Evolutionary conservation across 805 yeast genomes (phyloP), one percentile per base, ranked within the genome.

Genomic region (Komagataella mondaviorum): DNA sequence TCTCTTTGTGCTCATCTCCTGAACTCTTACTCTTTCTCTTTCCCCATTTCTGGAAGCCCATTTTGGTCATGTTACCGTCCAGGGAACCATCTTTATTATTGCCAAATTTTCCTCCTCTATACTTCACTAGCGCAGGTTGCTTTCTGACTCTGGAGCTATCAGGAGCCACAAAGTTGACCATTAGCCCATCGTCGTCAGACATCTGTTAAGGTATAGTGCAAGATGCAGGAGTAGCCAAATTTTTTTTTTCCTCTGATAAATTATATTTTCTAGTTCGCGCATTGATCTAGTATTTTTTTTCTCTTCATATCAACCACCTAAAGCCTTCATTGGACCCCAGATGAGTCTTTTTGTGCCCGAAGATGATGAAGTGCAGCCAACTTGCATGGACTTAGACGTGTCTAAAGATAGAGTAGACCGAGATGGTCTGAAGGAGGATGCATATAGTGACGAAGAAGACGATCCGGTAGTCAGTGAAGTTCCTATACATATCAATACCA

Each of bases 81-180:
- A 49, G 52, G 7, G 54, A 57, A 48, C 68, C 55, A 5, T 63
- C 62, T 55, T 77, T 70, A 24, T 81, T 83, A 56, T 70, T 70
- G 44, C 71, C 61, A 51, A 73, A 64, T 59, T 61, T 77, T 79
- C 58, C 93, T 71, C 55, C 95, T 75, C 52, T 88, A 95, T 58
- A 77, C 83, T 96, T 96, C 88, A 56, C 75, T 76, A 14, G 95
- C 96, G 44, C 91, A 91, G 2, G 76, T 70, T 2, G 80, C 75
- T 60, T 75, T 80, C 45, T 23, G 55, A 10, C 58, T 61, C 14
- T 54, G 47, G 55, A 49, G 48, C 59, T 51, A 7, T 57, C 54
- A 6, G 65, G 62, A 8, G 56, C 60, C 22, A 60, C 60, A 60
- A 91, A 83, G 63, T 91, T 91, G 60, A 91, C 63, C 59, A 90